Conservation (phyloP, 495 filamentous ascomycete species). For the Acidiella bohemica region DNA sequence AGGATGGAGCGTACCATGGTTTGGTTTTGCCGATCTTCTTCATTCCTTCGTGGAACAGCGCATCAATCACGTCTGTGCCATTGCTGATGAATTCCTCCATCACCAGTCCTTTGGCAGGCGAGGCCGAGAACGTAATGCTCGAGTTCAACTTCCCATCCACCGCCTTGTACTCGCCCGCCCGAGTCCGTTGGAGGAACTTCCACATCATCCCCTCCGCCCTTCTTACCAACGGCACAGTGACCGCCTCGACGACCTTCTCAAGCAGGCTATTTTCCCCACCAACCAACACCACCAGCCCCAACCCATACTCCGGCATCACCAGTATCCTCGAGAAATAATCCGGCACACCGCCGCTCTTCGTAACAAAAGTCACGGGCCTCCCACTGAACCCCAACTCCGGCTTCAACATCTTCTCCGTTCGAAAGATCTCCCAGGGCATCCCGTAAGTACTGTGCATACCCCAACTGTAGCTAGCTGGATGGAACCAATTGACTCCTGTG, state of each 20-base stretch:
- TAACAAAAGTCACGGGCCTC: constrained; percentile 25
- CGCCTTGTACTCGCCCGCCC: constrained; percentile 19
- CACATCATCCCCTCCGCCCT: constrained; percentile 21
- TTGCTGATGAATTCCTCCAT: constrained; percentile 23
- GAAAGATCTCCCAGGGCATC: constrained; percentile 30
- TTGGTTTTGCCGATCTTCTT: background rate
- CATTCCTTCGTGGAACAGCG: background rate
- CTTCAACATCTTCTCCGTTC: constrained; percentile 20
- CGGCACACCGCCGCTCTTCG: constrained; percentile 25
- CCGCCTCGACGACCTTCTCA: constrained; percentile 13
- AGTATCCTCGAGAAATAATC: constrained; percentile 22
- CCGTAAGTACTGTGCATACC: constrained; percentile 25
- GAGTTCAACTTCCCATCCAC: constrained; percentile 21
- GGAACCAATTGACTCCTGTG: constrained; percentile 24
- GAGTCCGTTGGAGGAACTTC: constrained; percentile 14
- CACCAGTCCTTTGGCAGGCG: constrained; percentile 19
- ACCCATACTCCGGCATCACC: constrained; percentile 26
- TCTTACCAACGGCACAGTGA: constrained; percentile 21
- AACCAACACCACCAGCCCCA: constrained; percentile 25
- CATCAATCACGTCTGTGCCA: constrained; percentile 20
- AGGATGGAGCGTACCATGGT: too few species aligned
- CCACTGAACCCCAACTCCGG: too few species aligned
- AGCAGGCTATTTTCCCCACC: constrained; percentile 17
- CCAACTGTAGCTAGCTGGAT: constrained; percentile 18
- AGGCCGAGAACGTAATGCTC: constrained; percentile 17